These are phyloP conservation scores for Xylaria polymorpha DNA, from an alignment of 2,329 filamentous ascomycete species.

Conservation along the genomic window DNA sequence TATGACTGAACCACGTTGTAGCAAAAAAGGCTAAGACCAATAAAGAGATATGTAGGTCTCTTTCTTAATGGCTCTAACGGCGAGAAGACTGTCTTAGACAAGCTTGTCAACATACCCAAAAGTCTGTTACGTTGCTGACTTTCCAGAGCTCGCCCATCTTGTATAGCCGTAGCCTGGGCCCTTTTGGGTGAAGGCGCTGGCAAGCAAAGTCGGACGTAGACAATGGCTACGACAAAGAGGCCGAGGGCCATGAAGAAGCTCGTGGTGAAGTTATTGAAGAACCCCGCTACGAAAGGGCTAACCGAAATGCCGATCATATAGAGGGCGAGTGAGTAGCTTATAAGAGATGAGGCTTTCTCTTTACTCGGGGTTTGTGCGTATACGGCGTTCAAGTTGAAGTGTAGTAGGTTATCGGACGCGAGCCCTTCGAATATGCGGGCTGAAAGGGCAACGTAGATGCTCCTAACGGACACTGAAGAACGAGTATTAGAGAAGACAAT, in stretches of 20 bases:
- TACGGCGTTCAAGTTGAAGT: slow-evolving; percentile 34
- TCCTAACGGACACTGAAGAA: slow-evolving; percentile 16
- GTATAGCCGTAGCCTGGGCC: not conserved
- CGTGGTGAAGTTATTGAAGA: slow-evolving; percentile 27
- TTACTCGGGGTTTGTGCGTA: slow-evolving; percentile 8
- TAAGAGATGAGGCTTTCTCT: slow-evolving; percentile 20
- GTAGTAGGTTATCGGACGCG: slow-evolving; percentile 40
- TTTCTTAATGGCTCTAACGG: not conserved
- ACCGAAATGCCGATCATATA: slow-evolving; percentile 39
- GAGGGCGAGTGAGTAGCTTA: slow-evolving; percentile 31
- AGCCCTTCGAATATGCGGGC: slow-evolving; percentile 39
- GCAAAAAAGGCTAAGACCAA: slow-evolving; percentile 6
- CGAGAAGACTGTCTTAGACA: not conserved
- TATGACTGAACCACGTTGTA: slow-evolving; percentile 29
- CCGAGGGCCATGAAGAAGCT: slow-evolving; percentile 35
- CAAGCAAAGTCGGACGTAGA: slow-evolving; percentile 20
- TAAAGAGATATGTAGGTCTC: not conserved
- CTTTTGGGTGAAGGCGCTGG: not conserved
- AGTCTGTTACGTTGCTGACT: not conserved
- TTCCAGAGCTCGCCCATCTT: not conserved
- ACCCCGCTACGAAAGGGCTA: slow-evolving; percentile 28
- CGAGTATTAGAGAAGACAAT: not conserved
- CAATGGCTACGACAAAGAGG: slow-evolving; percentile 25
- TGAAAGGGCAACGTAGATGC: slow-evolving; percentile 28
- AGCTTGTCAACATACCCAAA: too few relatives aligned